These are phyloP conservation scores for Aspergillus chevalieri DNA, from an alignment of 2,329 filamentous ascomycete species.

Conservation along the genomic window DNA sequence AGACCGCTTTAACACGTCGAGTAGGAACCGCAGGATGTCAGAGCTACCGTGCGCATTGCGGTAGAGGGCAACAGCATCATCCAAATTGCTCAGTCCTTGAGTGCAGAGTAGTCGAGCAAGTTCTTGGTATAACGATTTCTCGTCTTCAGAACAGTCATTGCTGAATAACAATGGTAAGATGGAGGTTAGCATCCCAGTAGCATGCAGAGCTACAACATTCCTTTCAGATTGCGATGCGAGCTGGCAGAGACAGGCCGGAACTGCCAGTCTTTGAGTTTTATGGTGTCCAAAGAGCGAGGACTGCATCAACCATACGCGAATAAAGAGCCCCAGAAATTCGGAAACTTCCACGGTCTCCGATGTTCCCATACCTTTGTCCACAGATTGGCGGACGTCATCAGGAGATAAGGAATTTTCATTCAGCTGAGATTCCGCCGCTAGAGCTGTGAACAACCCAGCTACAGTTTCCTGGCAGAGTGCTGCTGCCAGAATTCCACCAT, in stretches of 20 bases:
- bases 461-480: constrained; percentile 71
- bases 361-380: constrained; percentile 33
- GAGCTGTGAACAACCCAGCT: constrained; percentile 56
- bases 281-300: constrained; percentile 43
- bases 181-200: constrained; percentile 62
- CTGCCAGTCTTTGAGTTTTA: constrained; percentile 44
- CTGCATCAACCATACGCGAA: constrained; percentile 51
- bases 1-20: constrained; percentile 68
- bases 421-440: constrained; percentile 24
- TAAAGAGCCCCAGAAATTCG: constrained; percentile 33
- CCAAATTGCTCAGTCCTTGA: constrained; percentile 72
- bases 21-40: constrained; percentile 60
- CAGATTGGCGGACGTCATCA: constrained; percentile 20
- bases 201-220: constrained; percentile 66
- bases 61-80: constrained; percentile 74
- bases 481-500: constrained; percentile 76
- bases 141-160: constrained; percentile 48
- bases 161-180: constrained; percentile 60
- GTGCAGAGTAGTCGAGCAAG: constrained; percentile 63
- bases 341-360: constrained; percentile 39
- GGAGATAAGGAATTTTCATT: constrained; percentile 9
- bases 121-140: constrained; percentile 56
- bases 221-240: constrained; percentile 58
- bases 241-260: constrained; percentile 58
- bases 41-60: constrained; percentile 48